Conservation (phyloP, 208 protist species). For the Crithidia sp. region DNA sequence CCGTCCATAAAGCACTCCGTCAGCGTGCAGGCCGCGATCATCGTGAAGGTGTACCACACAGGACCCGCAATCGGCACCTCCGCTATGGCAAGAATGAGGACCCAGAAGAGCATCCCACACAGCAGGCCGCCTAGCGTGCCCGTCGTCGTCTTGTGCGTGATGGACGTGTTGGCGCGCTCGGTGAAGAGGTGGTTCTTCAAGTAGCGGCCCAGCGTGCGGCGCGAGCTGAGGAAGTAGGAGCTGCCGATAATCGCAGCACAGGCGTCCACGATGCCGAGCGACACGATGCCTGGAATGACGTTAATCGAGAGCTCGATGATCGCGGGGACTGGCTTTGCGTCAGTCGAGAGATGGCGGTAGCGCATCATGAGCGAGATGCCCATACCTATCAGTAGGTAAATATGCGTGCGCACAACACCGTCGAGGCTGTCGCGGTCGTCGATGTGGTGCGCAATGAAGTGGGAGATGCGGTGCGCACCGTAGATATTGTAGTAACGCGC, state of each 20-base stretch:
- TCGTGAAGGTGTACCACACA: slow-evolving; percentile 57
- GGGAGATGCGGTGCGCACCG: slow-evolving; percentile 49
- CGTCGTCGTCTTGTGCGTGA: slow-evolving; percentile 91
- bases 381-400: slow-evolving; percentile 87
- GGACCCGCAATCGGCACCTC: slow-evolving; percentile 56
- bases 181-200: slow-evolving; percentile 82
- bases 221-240: slow-evolving; percentile 64
- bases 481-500: slow-evolving; percentile 72
- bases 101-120: slow-evolving; percentile 77
- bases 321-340: slow-evolving; percentile 32
- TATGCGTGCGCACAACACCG: slow-evolving; percentile 85
- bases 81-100: slow-evolving; percentile 56
- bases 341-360: slow-evolving; percentile 54
- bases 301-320: slow-evolving; percentile 79
- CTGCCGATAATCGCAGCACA: slow-evolving; percentile 85
- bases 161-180: slow-evolving; percentile 75
- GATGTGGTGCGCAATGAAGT: slow-evolving; percentile 73
- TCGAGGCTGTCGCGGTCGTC: slow-evolving; percentile 71
- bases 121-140: slow-evolving; percentile 78
- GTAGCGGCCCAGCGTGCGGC: slow-evolving; percentile 73
- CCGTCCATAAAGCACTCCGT: slow-evolving; percentile 90
- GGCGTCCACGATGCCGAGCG: slow-evolving; percentile 88
- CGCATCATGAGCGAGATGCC: slow-evolving; percentile 75
- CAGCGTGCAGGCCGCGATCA: slow-evolving; percentile 76
- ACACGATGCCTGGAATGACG: slow-evolving; percentile 82